These are phyloP conservation scores for Dichotomocladium elegans DNA, from an alignment of 371 early-diverging fungal genomes.

Conservation along the genomic window DNA sequence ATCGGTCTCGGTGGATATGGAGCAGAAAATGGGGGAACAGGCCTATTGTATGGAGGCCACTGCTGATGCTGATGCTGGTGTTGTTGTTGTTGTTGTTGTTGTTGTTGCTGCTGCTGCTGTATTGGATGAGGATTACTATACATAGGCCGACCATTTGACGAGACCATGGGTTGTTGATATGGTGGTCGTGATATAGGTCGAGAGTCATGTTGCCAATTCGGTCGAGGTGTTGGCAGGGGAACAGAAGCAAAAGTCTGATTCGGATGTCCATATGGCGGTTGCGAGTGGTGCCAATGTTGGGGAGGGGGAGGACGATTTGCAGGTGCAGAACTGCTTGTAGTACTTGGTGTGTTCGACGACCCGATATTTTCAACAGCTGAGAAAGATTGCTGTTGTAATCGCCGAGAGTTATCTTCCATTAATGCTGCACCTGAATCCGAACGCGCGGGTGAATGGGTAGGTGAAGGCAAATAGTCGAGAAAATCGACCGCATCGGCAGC, in stretches of 20 bases:
- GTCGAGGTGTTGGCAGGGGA: constrained; percentile 10
- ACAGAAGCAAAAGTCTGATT: background rate
- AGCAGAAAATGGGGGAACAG: constrained; percentile 5
- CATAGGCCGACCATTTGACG: no score
- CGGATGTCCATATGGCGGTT: constrained; percentile 9
- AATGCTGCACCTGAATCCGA: constrained; percentile 9
- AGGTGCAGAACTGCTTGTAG: constrained; percentile 4
- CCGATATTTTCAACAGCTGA: background rate
- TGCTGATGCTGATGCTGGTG: constrained; percentile 11
- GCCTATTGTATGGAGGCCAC: constrained; percentile 5
- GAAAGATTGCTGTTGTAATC: constrained; percentile 9
- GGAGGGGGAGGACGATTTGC: constrained; percentile 11
- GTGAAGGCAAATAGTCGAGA: constrained; percentile 35
- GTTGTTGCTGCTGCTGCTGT: constrained; percentile 9
- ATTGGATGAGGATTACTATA: no score
- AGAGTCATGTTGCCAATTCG: constrained; percentile 12
- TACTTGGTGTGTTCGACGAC: background rate
- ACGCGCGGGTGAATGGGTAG: constrained; percentile 28
- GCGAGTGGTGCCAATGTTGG: constrained; percentile 8
- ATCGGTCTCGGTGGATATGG: constrained; percentile 9
- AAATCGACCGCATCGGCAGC: constrained; percentile 37
- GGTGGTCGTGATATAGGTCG: constrained; percentile 10
- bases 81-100: constrained; percentile 3
- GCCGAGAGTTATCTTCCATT: constrained; percentile 15
- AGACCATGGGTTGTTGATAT: constrained; percentile 7